Evolutionary conservation across 2,329 filamentous ascomycete genomes (phyloP).

Genomic region (Aspergillus aculeatus): DNA sequence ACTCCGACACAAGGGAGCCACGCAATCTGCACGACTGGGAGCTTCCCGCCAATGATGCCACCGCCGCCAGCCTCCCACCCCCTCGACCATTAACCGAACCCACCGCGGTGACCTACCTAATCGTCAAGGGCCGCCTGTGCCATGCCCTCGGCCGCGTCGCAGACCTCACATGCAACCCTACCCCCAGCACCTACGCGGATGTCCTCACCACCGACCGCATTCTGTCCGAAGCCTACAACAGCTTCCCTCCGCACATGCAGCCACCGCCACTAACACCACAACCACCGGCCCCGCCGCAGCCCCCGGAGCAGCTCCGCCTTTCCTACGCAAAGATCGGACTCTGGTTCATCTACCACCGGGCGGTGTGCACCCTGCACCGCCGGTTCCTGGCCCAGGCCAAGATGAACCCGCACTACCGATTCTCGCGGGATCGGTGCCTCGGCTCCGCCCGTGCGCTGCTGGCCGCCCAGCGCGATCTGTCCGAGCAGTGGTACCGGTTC

Average conservation of each 20-base stretch:
- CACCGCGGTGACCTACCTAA: constrained; percentile 5
- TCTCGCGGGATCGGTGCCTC: constrained; percentile 7
- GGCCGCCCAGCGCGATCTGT: not conserved
- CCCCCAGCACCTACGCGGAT: not conserved
- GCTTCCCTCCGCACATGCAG: constrained; percentile 5
- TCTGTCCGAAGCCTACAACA: not conserved
- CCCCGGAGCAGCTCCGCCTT: not conserved
- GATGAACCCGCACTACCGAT: not conserved
- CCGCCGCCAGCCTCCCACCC: not conserved
- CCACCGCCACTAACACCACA: not conserved
- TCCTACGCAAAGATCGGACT: not conserved
- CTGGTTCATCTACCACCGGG: constrained; percentile 9
- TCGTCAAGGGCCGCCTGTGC: constrained; percentile 9
- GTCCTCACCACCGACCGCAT: constrained; percentile 4
- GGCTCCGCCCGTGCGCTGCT: constrained; percentile 1
- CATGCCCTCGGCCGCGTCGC: constrained; percentile 4
- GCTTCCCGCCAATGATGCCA: not conserved
- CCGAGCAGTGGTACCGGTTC: constrained; percentile 5
- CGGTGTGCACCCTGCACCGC: constrained; percentile 7
- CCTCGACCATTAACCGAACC: constrained; percentile 5
- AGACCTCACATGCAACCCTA: constrained; percentile 2
- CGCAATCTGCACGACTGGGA: constrained; percentile 13
- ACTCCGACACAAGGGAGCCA: constrained; percentile 9
- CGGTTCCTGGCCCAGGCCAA: not conserved
- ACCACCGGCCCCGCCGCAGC: not conserved